These are phyloP conservation scores for Candida coleopterorum DNA, from an alignment of 805 yeast species.

Conservation along the genomic window DNA sequence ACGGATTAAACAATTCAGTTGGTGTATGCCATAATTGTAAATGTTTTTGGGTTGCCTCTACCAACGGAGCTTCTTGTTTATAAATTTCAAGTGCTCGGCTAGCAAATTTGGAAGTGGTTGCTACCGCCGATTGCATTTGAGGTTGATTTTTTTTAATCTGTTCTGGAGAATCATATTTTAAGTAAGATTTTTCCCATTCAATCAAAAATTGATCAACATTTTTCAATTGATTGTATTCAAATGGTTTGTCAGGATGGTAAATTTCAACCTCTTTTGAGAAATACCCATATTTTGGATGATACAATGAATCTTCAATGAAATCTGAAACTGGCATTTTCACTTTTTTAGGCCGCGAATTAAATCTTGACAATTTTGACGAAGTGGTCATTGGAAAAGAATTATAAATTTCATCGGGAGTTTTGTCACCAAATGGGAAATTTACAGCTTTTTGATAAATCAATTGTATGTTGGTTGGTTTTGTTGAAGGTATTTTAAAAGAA, in stretches of 20 bases:
- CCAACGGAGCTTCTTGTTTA: conserved; percentile 17
- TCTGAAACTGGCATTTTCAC: conserved; percentile 73
- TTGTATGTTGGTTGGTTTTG: conserved; percentile 3
- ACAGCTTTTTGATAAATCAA: conserved; percentile 34
- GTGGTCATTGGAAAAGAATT: conserved; percentile 31
- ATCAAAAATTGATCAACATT: conserved; percentile 69
- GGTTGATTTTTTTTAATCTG: background rate
- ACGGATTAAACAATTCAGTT: conserved; percentile 78
- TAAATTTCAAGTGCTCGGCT: conserved; percentile 22
- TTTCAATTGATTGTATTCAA: conserved; percentile 51
- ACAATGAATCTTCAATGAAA: conserved; percentile 79
- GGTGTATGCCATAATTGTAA: conserved; percentile 88
- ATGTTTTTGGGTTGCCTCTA: conserved; percentile 29
- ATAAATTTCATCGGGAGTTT: conserved; percentile 36
- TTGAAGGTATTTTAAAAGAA: conserved; percentile 33
- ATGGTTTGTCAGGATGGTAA: conserved; percentile 62
- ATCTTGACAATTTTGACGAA: conserved; percentile 27
- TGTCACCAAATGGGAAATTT: conserved; percentile 36
- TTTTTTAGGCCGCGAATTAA: conserved; percentile 48
- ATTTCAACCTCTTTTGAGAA: conserved; percentile 75
- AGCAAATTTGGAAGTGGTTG: conserved; percentile 24
- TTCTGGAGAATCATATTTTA: conserved; percentile 38
- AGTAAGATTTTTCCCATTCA: conserved; percentile 61
- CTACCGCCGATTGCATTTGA: background rate
- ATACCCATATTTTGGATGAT: conserved; percentile 79